These are phyloP conservation scores for Ustilago cynodontis DNA, from an alignment of 1,284 basidiomycete genomes.

Conservation along the genomic window DNA sequence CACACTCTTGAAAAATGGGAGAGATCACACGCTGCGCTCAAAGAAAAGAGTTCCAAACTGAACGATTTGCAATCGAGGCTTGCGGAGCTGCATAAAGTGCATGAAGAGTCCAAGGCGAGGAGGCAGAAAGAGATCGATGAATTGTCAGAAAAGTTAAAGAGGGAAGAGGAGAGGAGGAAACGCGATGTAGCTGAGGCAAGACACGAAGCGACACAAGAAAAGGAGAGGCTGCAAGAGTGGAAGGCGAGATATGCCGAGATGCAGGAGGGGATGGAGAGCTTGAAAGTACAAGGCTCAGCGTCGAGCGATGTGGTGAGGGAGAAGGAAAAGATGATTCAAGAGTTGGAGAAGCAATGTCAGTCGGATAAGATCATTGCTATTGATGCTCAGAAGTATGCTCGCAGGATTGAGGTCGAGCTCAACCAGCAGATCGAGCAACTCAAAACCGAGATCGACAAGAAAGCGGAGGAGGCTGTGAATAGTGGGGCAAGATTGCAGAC, in stretches of 20 bases:
- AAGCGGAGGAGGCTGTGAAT: constrained; percentile 10
- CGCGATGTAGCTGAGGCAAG: constrained; percentile 24
- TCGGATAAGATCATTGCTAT: constrained; percentile 42
- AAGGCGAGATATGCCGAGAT: constrained; percentile 10
- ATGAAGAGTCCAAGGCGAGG: constrained; percentile 44
- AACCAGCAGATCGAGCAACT: constrained; percentile 31
- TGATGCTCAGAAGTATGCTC: constrained; percentile 43
- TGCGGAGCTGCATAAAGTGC: constrained; percentile 43
- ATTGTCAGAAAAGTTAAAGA: constrained; percentile 20
- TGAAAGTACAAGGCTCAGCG: constrained; percentile 15
- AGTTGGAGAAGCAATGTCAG: constrained; percentile 33
- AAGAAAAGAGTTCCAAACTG: constrained; percentile 43
- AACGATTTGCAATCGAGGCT: constrained; percentile 31
- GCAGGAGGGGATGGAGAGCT: constrained; percentile 17
- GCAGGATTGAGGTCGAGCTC: constrained; percentile 37
- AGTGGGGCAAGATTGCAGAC: constrained; percentile 10
- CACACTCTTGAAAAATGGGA: constrained; percentile 43
- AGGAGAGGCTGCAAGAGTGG: constrained; percentile 12
- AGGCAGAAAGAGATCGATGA: constrained; percentile 49
- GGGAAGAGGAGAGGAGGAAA: constrained; percentile 29
- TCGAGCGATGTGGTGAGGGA: constrained; percentile 21
- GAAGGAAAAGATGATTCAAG: constrained; percentile 29
- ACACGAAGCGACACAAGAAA: constrained; percentile 13
- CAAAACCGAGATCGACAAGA: constrained; percentile 13
- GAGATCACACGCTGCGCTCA: constrained; percentile 41